These are phyloP conservation scores for Kalmanozyma brasiliensis DNA, from an alignment of 1,284 basidiomycete species.

Conservation along the genomic window DNA sequence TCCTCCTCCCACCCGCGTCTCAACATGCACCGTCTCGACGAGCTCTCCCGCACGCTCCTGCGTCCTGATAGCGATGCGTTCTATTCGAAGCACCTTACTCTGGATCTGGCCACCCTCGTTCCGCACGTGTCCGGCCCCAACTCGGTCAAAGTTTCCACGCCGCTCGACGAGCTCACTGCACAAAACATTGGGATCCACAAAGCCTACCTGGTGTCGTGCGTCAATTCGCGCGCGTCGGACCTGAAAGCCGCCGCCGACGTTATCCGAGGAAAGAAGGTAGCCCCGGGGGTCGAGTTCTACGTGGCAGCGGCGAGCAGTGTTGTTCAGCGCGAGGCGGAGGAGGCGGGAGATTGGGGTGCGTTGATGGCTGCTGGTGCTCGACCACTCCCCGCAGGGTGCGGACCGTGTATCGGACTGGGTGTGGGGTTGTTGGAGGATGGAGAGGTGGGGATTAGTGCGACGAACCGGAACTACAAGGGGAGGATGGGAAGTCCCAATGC, in stretches of 20 bases:
- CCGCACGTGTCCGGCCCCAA: conserved; percentile 97
- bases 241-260: conserved; percentile 91
- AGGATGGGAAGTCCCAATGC: conserved; percentile 97
- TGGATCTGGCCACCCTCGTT: conserved; percentile 92
- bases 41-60: conserved; percentile 73
- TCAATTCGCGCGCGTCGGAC: conserved; percentile 95
- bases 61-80: conserved; percentile 81
- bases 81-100: conserved; percentile 88
- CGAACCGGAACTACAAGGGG: conserved; percentile 99
- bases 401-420: conserved; percentile 96
- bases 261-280: conserved; percentile 83
- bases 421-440: conserved; percentile 92
- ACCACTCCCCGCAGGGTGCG: conserved; percentile 92
- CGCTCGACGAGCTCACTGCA: conserved; percentile 82
- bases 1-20: conserved; percentile 81
- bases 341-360: conserved; percentile 85
- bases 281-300: conserved; percentile 91
- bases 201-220: conserved; percentile 97
- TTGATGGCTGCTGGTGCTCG: conserved; percentile 89
- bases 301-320: conserved; percentile 92
- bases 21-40: conserved; percentile 78
- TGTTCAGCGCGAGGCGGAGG: conserved; percentile 90
- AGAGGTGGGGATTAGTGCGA: conserved; percentile 94
- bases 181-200: conserved; percentile 88
- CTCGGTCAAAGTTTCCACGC: conserved; percentile 94